Evolutionary conservation across 768 basidiomycete genomes (phyloP), one percentile per base, ranked within the genome.

Genomic region (Rhizopogon vinicolor): DNA sequence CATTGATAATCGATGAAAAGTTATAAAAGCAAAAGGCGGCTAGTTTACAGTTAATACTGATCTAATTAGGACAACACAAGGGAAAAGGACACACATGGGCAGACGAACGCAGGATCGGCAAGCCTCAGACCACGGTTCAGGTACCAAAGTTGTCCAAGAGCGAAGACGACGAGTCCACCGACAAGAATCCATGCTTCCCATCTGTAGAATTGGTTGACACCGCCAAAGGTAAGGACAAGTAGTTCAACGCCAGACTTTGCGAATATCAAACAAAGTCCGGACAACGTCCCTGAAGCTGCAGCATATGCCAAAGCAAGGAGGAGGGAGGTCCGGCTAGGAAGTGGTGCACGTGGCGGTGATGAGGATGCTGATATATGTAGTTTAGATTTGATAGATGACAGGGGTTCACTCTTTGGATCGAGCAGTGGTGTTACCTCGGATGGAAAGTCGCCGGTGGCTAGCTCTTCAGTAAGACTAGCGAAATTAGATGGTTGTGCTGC

Each of bases 11-110:
- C 22, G 90, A 91, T 2, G 91, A 92, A 13, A 95, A 68, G 67
- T 96, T 98, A 73, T 96, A 98, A 69, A 93, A 92, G 69, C 93
- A 96, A 72, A 96, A 98, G 5, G 93, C 93, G 66, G 92, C 86
- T 84, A 64, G 50, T 53, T 56, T n/a, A 37, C 12, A n/a, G 35
- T 37, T 13, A 28, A 31, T 13, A 51, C 52, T 5, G 35, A 22
- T 18, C 40, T 9, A 52, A 18, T 7, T 12, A 25, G 31, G 16
- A 46, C 28, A 39, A 44, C 53, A 51, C 19, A 22, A 44, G 25
- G 14, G 44, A 48, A 52, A 28, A 16, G 3, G 9, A 80, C 88
- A 73, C 65, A 89, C 89, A 79, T 48, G 92, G 92, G 67, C 91
- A 93, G 33, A 94, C 89, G 46, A 93, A 70, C 0, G 88, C 92